phyloP scores from a whole-genome alignment of 2,329 filamentous ascomycete species.

The Colletotrichum simmondsii region DNA sequence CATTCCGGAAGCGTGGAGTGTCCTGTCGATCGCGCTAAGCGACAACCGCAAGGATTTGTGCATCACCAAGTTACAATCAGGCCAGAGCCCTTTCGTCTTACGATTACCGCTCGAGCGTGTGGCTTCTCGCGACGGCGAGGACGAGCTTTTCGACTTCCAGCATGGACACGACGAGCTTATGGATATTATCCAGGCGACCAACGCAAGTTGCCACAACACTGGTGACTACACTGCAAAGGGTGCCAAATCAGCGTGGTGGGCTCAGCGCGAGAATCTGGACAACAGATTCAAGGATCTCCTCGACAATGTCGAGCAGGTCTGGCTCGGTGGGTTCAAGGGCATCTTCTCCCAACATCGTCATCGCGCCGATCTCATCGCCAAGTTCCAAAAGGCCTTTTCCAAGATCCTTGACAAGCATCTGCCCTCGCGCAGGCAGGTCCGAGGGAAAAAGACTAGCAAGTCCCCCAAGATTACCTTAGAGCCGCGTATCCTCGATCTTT shows the following conservation, averaged over 20 bases:
- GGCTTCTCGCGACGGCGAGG: constrained; percentile 81
- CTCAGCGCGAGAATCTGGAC: constrained; percentile 84
- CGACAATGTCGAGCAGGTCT: constrained; percentile 88
- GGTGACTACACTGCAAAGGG: constrained; percentile 77
- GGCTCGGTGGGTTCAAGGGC: constrained; percentile 94
- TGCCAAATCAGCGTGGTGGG: constrained; percentile 89
- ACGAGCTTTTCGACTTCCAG: constrained; percentile 83
- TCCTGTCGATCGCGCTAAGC: constrained; percentile 86
- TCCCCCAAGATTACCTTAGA: constrained; percentile 60
- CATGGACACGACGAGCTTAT: constrained; percentile 82
- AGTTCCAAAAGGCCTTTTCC: constrained; percentile 83
- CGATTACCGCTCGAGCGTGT: constrained; percentile 87
- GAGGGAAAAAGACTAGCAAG: constrained; percentile 63
- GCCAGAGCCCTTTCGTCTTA: constrained; percentile 84
- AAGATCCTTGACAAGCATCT: constrained; percentile 84
- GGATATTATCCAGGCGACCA: constrained; percentile 84
- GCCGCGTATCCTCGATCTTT: constrained; percentile 81
- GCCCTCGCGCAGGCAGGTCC: constrained; percentile 79
- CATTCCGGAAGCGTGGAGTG: constrained; percentile 84
- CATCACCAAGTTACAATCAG: constrained; percentile 84
- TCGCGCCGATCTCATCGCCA: constrained; percentile 72
- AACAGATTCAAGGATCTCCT: constrained; percentile 80
- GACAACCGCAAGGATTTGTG: constrained; percentile 86
- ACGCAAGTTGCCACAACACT: constrained; percentile 81
- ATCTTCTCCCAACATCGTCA: constrained; percentile 84